Percentiles rank a stretch among this genome's conserved stretches.
Conservation (phyloP, 148 eudicot species). For the Gaultheria prostrata region DNA sequence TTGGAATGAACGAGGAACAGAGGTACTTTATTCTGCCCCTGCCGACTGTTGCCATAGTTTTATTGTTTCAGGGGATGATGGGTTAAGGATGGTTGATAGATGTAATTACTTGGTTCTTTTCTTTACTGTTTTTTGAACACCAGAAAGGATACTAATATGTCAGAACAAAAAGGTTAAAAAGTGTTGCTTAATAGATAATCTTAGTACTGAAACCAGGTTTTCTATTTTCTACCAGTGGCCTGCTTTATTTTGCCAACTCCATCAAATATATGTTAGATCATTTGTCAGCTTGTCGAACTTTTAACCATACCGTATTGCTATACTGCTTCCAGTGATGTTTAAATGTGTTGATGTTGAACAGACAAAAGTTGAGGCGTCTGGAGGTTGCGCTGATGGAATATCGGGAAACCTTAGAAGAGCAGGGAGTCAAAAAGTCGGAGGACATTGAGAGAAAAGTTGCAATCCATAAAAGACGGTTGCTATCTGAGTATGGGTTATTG, state of each 20-base stretch:
- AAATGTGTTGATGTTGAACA: constrained; percentile 21
- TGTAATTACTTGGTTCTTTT: background rate
- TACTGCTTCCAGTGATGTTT: background rate
- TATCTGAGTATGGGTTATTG: constrained; percentile 66
- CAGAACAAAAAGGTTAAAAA: background rate
- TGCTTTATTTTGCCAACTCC: background rate
- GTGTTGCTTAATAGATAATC: constrained; percentile 3
- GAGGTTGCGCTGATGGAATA: constrained; percentile 95
- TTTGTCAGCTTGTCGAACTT: background rate
- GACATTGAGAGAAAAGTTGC: constrained; percentile 85
- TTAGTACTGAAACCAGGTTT: background rate
- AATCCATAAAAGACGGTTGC: constrained; percentile 50
- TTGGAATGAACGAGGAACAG: constrained; percentile 69
- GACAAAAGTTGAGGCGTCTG: constrained; percentile 84
- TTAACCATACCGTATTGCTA: background rate
- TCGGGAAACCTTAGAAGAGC: constrained; percentile 86
- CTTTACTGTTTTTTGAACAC: background rate
- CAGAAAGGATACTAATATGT: background rate
- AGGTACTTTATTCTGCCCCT: constrained; percentile 40
- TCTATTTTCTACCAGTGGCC: background rate
- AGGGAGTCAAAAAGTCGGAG: constrained; percentile 59
- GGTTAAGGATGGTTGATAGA: background rate
- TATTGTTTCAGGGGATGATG: constrained; percentile 7
- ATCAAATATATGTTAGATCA: background rate
- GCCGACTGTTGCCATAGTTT: background rate